Percentiles rank a stretch among this genome's conserved stretches.
Conservation (phyloP, 305 asterid genomes). For the Rubia balearica region DNA sequence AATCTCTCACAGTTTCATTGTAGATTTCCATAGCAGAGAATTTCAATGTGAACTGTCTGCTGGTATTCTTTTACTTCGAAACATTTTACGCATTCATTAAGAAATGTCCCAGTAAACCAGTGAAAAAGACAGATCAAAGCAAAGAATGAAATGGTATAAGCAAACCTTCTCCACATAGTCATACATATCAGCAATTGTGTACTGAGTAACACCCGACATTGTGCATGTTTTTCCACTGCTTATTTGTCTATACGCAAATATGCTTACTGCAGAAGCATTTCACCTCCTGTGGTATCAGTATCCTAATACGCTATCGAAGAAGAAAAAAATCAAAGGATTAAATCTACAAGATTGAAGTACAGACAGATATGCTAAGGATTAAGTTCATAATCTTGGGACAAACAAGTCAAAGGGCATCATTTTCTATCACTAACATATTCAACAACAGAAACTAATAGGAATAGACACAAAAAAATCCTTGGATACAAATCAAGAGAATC, state of each 20-base stretch:
- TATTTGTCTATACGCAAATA: conserved; percentile 95
- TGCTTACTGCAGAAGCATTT: conserved; percentile 56
- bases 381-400: too few species aligned
- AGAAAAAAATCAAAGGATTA: background rate
- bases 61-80: conserved; percentile 38
- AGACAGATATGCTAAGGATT: background rate
- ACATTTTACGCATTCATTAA: background rate
- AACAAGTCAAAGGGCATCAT: background rate
- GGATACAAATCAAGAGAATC: too few species aligned
- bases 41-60: conserved; percentile 60
- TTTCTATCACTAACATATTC: background rate
- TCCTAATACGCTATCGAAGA: conserved; percentile 3
- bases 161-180: conserved; percentile 52
- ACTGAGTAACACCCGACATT: conserved; percentile 72
- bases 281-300: background rate
- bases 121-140: background rate
- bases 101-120: background rate
- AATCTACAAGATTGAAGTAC: background rate
- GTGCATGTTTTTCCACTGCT: conserved; percentile 98
- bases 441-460: background rate
- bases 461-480: background rate
- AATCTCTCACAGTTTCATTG: conserved; percentile 92
- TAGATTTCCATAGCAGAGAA: conserved; percentile 95
- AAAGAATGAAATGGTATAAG: background rate
- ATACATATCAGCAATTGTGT: conserved; percentile 58